Percentiles rank a stretch among this genome's conserved stretches.
These are phyloP conservation scores for Wickerhamomyces bovis DNA, from an alignment of 805 yeast genomes.

Conservation along the genomic window DNA sequence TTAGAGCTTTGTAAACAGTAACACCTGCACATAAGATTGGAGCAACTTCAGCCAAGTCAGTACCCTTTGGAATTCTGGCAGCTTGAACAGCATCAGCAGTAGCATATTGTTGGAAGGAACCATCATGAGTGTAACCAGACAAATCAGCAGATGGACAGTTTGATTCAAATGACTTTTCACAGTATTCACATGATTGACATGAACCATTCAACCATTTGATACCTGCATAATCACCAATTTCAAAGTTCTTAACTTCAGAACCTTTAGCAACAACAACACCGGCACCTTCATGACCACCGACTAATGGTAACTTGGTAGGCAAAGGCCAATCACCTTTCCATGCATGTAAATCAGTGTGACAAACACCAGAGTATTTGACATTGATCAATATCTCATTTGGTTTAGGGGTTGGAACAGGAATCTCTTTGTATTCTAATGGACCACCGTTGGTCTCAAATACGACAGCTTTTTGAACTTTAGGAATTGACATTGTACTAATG, in stretches of 20 bases:
- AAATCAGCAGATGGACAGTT: constrained; percentile 66
- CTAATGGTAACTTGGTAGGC: constrained; percentile 51
- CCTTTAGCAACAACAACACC: constrained; percentile 65
- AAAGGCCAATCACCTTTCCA: constrained; percentile 57
- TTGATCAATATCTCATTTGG: constrained; percentile 51
- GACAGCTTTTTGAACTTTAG: constrained; percentile 45
- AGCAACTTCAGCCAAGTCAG: constrained; percentile 50
- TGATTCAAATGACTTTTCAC: constrained; percentile 52
- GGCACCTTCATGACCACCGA: constrained; percentile 74
- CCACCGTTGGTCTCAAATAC: constrained; percentile 47
- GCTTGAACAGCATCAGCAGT: constrained; percentile 62
- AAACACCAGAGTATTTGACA: constrained; percentile 58
- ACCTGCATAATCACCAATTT: constrained; percentile 63
- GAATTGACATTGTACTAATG: constrained; percentile 19
- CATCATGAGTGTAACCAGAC: constrained; percentile 61
- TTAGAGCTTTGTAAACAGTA: constrained; percentile 60
- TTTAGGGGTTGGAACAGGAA: constrained; percentile 53
- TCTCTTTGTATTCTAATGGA: constrained; percentile 41
- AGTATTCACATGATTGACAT: constrained; percentile 58
- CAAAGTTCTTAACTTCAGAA: constrained; percentile 50
- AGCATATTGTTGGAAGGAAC: constrained; percentile 51
- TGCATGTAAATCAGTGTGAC: constrained; percentile 64
- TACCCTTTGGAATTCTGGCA: constrained; percentile 49
- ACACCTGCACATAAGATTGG: constrained; percentile 48
- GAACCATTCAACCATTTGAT: constrained; percentile 66